Evolutionary conservation across 331 rosid genomes (phyloP).

Genomic region (Prunus yedoensis): DNA sequence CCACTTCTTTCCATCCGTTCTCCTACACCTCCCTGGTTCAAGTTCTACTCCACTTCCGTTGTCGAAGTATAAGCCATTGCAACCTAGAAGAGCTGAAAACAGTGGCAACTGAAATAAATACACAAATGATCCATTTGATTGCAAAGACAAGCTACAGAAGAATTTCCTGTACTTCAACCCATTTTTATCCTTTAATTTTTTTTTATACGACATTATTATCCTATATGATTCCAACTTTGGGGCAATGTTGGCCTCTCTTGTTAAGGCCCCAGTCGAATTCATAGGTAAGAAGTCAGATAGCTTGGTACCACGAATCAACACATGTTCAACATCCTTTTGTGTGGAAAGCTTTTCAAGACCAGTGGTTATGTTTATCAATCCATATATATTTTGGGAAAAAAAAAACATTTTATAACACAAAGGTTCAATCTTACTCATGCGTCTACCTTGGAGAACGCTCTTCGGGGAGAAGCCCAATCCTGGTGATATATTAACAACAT

Average conservation of each 20-base stretch:
- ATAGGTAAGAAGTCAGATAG: neutral
- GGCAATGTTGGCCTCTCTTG: neutral
- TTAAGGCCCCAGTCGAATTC: neutral
- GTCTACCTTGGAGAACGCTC: constrained; percentile 75
- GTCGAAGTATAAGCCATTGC: constrained; percentile 33
- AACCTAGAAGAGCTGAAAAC: constrained; percentile 45
- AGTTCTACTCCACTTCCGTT: constrained; percentile 36
- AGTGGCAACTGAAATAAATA: neutral
- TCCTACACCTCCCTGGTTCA: constrained; percentile 68
- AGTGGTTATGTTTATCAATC: neutral
- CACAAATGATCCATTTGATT: neutral
- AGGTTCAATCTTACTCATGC: neutral
- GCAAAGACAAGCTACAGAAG: neutral
- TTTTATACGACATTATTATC: neutral
- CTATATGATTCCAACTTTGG: neutral
- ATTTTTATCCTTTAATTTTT: neutral
- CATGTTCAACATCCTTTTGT: constrained; percentile 1
- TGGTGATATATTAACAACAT: constrained; percentile 28
- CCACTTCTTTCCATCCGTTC: constrained; percentile 96
- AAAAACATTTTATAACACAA: neutral
- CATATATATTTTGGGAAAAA: neutral
- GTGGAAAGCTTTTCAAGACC: neutral
- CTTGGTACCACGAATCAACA: neutral
- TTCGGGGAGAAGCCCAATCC: constrained; percentile 68
- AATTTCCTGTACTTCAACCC: neutral